Conservation (phyloP, 768 basidiomycete species). For the Cystofilobasidium bisporidii region DNA sequence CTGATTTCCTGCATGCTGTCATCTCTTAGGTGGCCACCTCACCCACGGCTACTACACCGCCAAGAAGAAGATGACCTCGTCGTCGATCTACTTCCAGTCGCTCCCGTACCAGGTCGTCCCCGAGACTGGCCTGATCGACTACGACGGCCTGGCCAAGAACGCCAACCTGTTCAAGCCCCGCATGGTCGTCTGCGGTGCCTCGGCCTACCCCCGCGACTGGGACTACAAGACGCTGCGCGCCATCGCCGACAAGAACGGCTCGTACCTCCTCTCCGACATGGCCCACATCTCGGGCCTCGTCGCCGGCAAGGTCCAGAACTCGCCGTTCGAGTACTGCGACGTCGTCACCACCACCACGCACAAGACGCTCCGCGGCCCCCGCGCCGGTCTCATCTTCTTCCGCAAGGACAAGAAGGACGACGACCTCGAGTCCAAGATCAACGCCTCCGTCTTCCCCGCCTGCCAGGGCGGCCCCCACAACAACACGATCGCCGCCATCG, state of each 20-base stretch:
- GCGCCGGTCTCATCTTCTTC: conserved; percentile 98
- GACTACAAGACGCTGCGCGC: conserved; percentile 76
- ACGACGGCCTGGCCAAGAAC: conserved; percentile 64
- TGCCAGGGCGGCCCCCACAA: conserved; percentile 99
- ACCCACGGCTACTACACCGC: conserved; percentile 98
- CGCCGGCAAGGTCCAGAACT: conserved; percentile 78
- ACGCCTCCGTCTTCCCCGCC: conserved; percentile 97
- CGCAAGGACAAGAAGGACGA: conserved; percentile 69
- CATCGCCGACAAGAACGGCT: conserved; percentile 75
- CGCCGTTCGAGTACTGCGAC: conserved; percentile 91
- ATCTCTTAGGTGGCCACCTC: conserved; percentile 41
- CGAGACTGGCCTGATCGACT: conserved; percentile 80
- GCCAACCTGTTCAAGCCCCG: conserved; percentile 93
- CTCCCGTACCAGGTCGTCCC: conserved; percentile 77
- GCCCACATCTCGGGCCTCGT: conserved; percentile 94
- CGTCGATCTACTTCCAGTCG: conserved; percentile 99
- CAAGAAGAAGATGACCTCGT: conserved; percentile 99
- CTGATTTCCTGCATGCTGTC: too few relatives aligned
- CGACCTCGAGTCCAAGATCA: conserved; percentile 93
- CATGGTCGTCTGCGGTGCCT: conserved; percentile 93
- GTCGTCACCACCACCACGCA: conserved; percentile 99
- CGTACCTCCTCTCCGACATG: conserved; percentile 70
- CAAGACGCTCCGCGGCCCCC: conserved; percentile 96
- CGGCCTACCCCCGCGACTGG: conserved; percentile 98
- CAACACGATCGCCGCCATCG: conserved; percentile 93